A percentile compares a stretch with the other conserved stretches of the same genome.
phyloP scores from a whole-genome alignment of 768 basidiomycete genomes.

The Tubosaeta sp. region DNA sequence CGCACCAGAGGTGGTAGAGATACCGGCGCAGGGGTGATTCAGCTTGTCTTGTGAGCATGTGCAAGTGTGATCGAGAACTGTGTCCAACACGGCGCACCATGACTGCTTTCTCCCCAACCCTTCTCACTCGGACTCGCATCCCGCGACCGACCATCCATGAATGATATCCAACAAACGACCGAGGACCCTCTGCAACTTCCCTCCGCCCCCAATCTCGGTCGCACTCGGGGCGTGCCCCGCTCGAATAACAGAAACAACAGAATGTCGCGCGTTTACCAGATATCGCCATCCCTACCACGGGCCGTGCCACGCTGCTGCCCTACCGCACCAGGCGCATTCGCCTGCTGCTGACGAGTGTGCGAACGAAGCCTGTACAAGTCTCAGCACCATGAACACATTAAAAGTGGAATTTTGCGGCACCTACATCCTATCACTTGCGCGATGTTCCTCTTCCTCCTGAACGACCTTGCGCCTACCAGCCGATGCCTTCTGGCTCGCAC shows the following conservation, averaged over 20 bases:
- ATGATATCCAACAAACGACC: slow-evolving; percentile 32
- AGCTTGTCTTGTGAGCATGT: slow-evolving; percentile 19
- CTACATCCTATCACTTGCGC: slow-evolving; percentile 80
- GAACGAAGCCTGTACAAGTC: slow-evolving; percentile 65
- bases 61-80: slow-evolving; percentile 2
- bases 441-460: slow-evolving; percentile 82
- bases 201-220: slow-evolving; percentile 41
- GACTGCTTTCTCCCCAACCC: slow-evolving; percentile 18
- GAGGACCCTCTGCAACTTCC: slow-evolving; percentile 32
- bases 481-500: slow-evolving; percentile 58
- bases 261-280: slow-evolving; percentile 38
- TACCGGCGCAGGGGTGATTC: slow-evolving; percentile 9
- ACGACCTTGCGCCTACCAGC: slow-evolving; percentile 74
- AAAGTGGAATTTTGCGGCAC: slow-evolving; percentile 30
- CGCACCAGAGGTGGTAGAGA: slow-evolving; percentile 13
- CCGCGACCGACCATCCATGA: slow-evolving; percentile 33
- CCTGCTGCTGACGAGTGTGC: slow-evolving; percentile 77
- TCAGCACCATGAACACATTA: slow-evolving; percentile 14
- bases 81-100: slow-evolving; percentile 23
- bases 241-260: slow-evolving; percentile 31
- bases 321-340: slow-evolving; percentile 45
- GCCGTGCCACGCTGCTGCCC: slow-evolving; percentile 41
- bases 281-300: slow-evolving; percentile 42
- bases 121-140: slow-evolving; percentile 13
- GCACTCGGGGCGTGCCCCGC: slow-evolving; percentile 41